These are phyloP conservation scores for Ploettnerulaceae sp. DNA, from an alignment of 2,329 filamentous ascomycete genomes.

Conservation along the genomic window DNA sequence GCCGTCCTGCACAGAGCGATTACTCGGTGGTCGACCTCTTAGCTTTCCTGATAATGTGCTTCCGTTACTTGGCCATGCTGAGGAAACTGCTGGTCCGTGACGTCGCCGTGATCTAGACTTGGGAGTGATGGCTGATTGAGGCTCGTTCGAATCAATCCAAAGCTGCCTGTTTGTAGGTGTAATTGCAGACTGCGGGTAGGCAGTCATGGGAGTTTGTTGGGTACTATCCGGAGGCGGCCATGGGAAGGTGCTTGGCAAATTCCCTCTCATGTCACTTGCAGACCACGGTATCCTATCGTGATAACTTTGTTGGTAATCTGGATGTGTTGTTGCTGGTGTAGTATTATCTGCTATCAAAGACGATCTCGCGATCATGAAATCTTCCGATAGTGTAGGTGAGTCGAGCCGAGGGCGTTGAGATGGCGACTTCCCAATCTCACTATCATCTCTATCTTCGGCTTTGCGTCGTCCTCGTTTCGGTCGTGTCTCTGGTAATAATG, in stretches of 20 bases:
- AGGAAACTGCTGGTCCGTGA: constrained; percentile 83
- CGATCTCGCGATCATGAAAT: constrained; percentile 31
- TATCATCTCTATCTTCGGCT: constrained; percentile 53
- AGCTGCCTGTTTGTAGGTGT: constrained; percentile 48
- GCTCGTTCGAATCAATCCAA: constrained; percentile 50
- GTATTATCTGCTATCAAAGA: constrained; percentile 35
- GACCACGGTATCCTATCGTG: constrained; percentile 30
- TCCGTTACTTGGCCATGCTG: constrained; percentile 73
- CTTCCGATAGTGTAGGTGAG: constrained; percentile 43
- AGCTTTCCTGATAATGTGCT: constrained; percentile 62
- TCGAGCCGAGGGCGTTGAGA: constrained; percentile 60
- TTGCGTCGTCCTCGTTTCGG: constrained; percentile 59
- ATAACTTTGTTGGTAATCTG: constrained; percentile 25
- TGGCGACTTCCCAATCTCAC: constrained; percentile 45
- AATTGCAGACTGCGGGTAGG: constrained; percentile 74
- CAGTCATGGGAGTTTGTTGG: constrained; percentile 58
- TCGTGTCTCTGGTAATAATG: constrained; percentile 71
- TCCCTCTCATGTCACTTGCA: constrained; percentile 19
- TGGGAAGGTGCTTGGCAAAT: constrained; percentile 32
- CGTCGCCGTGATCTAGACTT: constrained; percentile 53
- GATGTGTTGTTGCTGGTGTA: constrained; percentile 39
- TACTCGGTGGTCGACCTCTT: constrained; percentile 74
- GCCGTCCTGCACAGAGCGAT: constrained; percentile 59
- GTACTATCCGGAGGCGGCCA: constrained; percentile 43
- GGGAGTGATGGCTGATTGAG: constrained; percentile 69